phyloP scores from a whole-genome alignment of 2,329 filamentous ascomycete species.

The Nothopassalora personata region DNA sequence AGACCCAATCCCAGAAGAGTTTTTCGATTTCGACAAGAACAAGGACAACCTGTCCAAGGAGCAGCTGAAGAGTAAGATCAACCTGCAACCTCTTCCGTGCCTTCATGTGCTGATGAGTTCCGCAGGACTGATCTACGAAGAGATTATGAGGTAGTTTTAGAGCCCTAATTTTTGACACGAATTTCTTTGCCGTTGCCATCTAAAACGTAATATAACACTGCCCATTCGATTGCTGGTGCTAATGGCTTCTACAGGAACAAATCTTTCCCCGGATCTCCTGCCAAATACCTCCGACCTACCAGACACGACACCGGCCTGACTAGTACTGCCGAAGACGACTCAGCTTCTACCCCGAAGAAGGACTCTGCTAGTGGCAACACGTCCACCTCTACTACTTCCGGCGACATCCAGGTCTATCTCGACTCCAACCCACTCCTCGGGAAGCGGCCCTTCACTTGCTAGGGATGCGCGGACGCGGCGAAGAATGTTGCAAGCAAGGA shows the following conservation, averaged over 20 bases:
- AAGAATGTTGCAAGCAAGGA: not conserved
- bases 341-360: not conserved
- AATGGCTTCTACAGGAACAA: slow-evolving; percentile 16
- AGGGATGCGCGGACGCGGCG: slow-evolving; percentile 19
- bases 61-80: slow-evolving; percentile 74
- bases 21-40: slow-evolving; percentile 99
- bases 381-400: slow-evolving; percentile 1
- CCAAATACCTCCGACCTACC: slow-evolving; percentile 6
- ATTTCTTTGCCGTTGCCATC: slow-evolving; percentile 10
- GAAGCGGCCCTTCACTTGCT: slow-evolving; percentile 9
- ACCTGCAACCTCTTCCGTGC: not conserved
- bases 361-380: not conserved
- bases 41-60: slow-evolving; percentile 99
- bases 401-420: slow-evolving; percentile 17
- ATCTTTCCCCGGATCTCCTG: slow-evolving; percentile 10
- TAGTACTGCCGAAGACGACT: not conserved
- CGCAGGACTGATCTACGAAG: slow-evolving; percentile 81
- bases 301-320: not conserved
- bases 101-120: not conserved
- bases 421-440: slow-evolving; percentile 5
- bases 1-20: slow-evolving; percentile 93
- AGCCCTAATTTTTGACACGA: slow-evolving; percentile 6
- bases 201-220: slow-evolving; percentile 13
- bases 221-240: slow-evolving; percentile 11
- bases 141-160: slow-evolving; percentile 69